Evolutionary conservation across 108 stramenopile genomes (phyloP).

Genomic region (Mayamaea pseudoterrestris): DNA sequence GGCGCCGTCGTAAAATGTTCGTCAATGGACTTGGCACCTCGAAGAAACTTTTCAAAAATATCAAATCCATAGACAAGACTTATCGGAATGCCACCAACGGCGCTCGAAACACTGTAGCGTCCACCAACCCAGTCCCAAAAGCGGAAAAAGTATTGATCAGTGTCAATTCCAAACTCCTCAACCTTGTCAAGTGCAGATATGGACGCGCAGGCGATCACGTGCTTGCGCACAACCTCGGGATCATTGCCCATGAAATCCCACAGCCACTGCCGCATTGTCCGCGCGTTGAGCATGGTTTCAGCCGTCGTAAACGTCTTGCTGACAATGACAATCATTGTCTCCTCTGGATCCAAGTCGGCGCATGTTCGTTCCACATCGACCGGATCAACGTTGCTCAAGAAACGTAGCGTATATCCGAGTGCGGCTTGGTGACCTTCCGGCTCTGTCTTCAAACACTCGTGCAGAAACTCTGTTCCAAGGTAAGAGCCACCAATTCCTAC

Average conservation of each 20-base stretch:
- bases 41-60: conserved; percentile 85
- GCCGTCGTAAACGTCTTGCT: conserved; percentile 99
- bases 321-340: conserved; percentile 90
- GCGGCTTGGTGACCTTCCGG: conserved; percentile 75
- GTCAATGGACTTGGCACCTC: conserved; percentile 94
- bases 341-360: conserved; percentile 84
- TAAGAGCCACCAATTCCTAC: conserved; percentile 99
- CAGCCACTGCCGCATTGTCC: conserved; percentile 95
- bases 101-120: conserved; percentile 89
- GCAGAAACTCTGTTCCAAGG: conserved; percentile 95
- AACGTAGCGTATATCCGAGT: conserved; percentile 82
- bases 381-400: conserved; percentile 98
- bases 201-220: conserved; percentile 91
- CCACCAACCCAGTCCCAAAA: conserved; percentile 98
- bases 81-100: conserved; percentile 88
- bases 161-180: conserved; percentile 81
- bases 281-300: conserved; percentile 99
- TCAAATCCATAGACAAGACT: conserved; percentile 87
- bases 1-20: conserved; percentile 92
- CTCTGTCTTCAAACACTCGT: conserved; percentile 92
- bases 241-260: conserved; percentile 90
- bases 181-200: conserved; percentile 62
- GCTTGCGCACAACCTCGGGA: conserved; percentile 86
- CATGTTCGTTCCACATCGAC: conserved; percentile 95
- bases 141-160: conserved; percentile 79